phyloP scores from a whole-genome alignment of 805 yeast genomes.

The Cyberlindnera maritima region DNA sequence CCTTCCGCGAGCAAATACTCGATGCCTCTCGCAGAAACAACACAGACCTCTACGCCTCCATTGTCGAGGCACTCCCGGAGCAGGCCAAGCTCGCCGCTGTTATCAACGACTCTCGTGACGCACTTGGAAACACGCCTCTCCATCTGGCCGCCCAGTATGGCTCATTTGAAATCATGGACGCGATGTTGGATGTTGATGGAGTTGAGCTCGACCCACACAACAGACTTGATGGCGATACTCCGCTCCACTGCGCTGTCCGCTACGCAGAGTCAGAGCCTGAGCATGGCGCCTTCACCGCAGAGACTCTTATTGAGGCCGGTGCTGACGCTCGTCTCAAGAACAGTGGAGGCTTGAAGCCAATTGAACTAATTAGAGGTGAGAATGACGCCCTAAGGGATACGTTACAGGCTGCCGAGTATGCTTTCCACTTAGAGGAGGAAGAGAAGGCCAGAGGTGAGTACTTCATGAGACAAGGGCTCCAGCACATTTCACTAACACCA shows the following conservation, averaged over 20 bases:
- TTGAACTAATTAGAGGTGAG: conserved; percentile 58
- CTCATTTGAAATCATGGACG: conserved; percentile 80
- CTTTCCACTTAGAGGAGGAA: conserved; percentile 39
- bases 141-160: conserved; percentile 84
- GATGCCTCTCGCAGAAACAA: conserved; percentile 91
- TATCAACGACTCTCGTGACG: conserved; percentile 69
- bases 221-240: conserved; percentile 76
- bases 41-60: conserved; percentile 61
- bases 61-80: conserved; percentile 39
- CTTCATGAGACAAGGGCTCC: conserved; percentile 4
- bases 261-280: conserved; percentile 72
- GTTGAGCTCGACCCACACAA: conserved; percentile 85
- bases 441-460: conserved; percentile 35
- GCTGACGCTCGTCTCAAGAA: conserved; percentile 70
- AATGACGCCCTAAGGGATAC: conserved; percentile 57
- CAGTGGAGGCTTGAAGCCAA: conserved; percentile 66
- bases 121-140: conserved; percentile 76
- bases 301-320: conserved; percentile 87
- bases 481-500: conserved; percentile 14
- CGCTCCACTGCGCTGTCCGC: conserved; percentile 81
- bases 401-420: conserved; percentile 82
- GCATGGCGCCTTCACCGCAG: conserved; percentile 74
- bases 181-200: conserved; percentile 80
- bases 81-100: conserved; percentile 38
- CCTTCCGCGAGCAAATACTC: conserved; percentile 70